phyloP scores from a whole-genome alignment of 306 rosid species.

The Crotalaria pallida region DNA sequence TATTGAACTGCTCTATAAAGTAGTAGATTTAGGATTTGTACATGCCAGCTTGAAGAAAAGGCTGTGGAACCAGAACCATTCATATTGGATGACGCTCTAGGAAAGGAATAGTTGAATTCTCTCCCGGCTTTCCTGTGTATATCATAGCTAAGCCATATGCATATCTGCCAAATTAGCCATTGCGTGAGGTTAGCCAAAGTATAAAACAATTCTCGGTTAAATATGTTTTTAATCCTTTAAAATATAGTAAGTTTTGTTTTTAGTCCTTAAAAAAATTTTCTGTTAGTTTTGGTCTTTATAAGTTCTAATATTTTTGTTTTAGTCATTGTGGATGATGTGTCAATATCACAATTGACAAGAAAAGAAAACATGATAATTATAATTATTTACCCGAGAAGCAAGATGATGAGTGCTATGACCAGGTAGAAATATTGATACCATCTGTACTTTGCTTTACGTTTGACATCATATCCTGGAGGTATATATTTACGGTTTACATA shows the following conservation, averaged over 20 bases:
- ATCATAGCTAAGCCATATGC: constrained; percentile 32
- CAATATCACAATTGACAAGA: background rate
- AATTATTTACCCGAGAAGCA: constrained; percentile 58
- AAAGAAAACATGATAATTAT: background rate
- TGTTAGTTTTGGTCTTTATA: too few species aligned
- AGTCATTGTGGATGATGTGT: too few species aligned
- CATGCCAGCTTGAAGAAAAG: constrained; percentile 25
- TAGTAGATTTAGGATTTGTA: constrained; percentile 15
- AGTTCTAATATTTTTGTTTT: too few species aligned
- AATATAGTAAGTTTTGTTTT: too few species aligned
- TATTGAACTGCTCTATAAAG: background rate
- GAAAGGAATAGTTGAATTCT: background rate
- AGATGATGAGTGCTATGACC: constrained; percentile 30
- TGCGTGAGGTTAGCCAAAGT: background rate
- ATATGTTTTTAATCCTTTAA: too few species aligned
- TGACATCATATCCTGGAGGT: constrained; percentile 52
- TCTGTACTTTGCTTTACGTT: constrained; percentile 53
- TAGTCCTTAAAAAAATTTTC: too few species aligned
- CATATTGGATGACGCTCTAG: background rate
- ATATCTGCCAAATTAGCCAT: constrained; percentile 37
- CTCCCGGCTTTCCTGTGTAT: constrained; percentile 1
- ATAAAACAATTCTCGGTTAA: background rate
- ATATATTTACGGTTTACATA: constrained; percentile 51
- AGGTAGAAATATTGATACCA: constrained; percentile 58
- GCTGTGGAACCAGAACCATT: constrained; percentile 21